A percentile compares a stretch with the other conserved stretches of the same genome.
Conservation (phyloP, 2,329 filamentous ascomycete genomes). For the Colletotrichum graminicola region DNA sequence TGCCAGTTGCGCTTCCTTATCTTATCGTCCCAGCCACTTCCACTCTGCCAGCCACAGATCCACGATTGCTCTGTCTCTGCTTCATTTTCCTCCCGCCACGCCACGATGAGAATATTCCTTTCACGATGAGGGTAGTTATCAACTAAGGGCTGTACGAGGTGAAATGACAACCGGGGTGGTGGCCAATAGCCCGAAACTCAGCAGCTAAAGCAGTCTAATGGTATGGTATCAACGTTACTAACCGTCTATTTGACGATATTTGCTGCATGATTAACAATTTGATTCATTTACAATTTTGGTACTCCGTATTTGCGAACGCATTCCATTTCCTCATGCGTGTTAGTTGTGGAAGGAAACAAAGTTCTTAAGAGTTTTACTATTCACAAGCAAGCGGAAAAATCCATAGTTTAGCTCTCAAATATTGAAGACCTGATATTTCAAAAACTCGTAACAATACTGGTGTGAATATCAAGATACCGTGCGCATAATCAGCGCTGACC, state of each 20-base stretch:
- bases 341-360: too few species aligned
- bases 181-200: too few species aligned
- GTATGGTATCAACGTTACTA: too few species aligned
- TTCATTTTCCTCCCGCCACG: too few species aligned
- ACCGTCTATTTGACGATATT: rapidly evolving
- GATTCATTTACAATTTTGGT: too few species aligned
- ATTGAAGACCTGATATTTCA: too few species aligned
- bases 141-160: background rate
- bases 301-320: too few species aligned
- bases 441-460: background rate
- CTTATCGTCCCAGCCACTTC: background rate
- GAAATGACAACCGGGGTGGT: background rate
- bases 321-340: too few species aligned
- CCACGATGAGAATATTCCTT: background rate
- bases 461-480: background rate
- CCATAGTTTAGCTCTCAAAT: too few species aligned
- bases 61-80: background rate
- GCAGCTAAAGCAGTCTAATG: background rate
- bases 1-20: background rate
- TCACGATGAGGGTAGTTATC: background rate
- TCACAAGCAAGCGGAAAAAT: too few species aligned
- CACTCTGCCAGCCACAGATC: background rate
- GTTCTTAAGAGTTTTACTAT: too few species aligned
- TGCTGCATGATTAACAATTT: too few species aligned
- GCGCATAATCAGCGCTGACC: background rate